Evolutionary conservation across 2,329 filamentous ascomycete genomes (phyloP), one percentile per base, ranked within the genome.

Genomic region (Chaetomium sp.): DNA sequence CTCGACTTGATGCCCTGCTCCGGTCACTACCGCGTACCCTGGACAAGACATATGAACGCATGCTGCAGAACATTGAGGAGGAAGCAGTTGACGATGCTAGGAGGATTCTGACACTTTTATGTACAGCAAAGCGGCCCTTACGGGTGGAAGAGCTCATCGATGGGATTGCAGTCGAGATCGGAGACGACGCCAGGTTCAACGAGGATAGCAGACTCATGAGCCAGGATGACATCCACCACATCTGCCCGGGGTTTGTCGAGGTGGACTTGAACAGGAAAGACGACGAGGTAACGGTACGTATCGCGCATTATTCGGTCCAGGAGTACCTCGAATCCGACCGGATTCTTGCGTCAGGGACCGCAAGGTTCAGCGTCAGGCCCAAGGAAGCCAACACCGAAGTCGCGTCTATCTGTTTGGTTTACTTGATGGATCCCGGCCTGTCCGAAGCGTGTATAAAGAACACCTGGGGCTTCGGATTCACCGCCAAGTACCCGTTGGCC

Each of bases 11-110:
- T 51, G 72, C 70, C 69, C 72, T 71, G 65, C 76, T 75, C 13
- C 67, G 74, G 45, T 65, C 65, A 27, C 70, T 78, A 4, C 73
- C 78, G 1, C 73, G 64, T 54, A 71, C 68, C 19, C 64, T 79
- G 13, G 71, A 77, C 38, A 45, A 57, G 25, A 65, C 63, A 6
- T 65, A 65, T 33, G 63, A 65, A 23, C 63, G 63, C 8, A 61
- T 79, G 47, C 65, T 77, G 8, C 38, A 47, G 2, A 66, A 63
- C 4, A 75, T 68, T 12, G 51, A 51, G 38, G 29, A 51, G 21
- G 62, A 60, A n/a, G 65, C 29, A 5, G 60, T 21, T 19, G 60
- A 59, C n/a, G 66, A 66, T 42, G 66, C 66, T 25, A 64, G 54
- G 29, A 55, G 60, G 19, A 47, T 66, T 1, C 38, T 69, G 45